A percentile compares a stretch with the other conserved stretches of the same genome.
Conservation (phyloP, 192 early-diverging fungal species). For the Martensiomyces pterosporus region DNA sequence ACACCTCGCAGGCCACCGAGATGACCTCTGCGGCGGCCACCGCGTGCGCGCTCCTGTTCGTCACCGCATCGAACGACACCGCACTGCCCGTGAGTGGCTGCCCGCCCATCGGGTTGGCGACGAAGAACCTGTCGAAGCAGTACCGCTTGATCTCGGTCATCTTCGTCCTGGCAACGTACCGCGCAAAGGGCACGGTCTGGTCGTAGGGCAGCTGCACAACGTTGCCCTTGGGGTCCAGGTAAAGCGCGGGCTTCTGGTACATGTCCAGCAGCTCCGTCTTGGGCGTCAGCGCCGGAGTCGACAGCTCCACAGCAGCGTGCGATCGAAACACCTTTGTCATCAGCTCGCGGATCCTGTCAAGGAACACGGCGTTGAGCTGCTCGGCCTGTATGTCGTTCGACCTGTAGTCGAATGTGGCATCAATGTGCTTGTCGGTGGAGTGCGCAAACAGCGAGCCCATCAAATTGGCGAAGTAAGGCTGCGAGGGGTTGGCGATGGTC, state of each 20-base stretch:
- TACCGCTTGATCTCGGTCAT: conserved; percentile 78
- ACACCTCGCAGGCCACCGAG: conserved; percentile 71
- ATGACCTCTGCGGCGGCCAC: conserved; percentile 87
- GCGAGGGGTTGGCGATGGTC: conserved; percentile 84
- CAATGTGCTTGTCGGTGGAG: conserved; percentile 74
- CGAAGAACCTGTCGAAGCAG: conserved; percentile 79
- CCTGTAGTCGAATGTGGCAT: conserved; percentile 85
- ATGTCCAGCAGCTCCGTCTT: conserved; percentile 56
- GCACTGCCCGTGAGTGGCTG: conserved; percentile 76
- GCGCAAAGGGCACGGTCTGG: conserved; percentile 87
- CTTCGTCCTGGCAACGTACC: conserved; percentile 72
- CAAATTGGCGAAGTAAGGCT: conserved; percentile 77
- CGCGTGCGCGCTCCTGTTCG: conserved; percentile 55
- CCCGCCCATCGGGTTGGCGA: conserved; percentile 75
- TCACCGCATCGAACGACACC: conserved; percentile 91
- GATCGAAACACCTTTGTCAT: conserved; percentile 73
- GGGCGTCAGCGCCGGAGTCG: conserved; percentile 79
- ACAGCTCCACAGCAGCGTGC: conserved; percentile 83
- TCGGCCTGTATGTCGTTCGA: conserved; percentile 41
- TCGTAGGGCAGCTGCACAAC: conserved; percentile 86
- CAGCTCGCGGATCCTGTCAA: conserved; percentile 64
- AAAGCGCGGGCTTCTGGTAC: conserved; percentile 66
- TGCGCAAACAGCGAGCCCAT: conserved; percentile 79
- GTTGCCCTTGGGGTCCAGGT: conserved; percentile 78
- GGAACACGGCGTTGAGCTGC: conserved; percentile 66